phyloP scores from a whole-genome alignment of 345 rosid species.

The Hypericum androsaemum region DNA sequence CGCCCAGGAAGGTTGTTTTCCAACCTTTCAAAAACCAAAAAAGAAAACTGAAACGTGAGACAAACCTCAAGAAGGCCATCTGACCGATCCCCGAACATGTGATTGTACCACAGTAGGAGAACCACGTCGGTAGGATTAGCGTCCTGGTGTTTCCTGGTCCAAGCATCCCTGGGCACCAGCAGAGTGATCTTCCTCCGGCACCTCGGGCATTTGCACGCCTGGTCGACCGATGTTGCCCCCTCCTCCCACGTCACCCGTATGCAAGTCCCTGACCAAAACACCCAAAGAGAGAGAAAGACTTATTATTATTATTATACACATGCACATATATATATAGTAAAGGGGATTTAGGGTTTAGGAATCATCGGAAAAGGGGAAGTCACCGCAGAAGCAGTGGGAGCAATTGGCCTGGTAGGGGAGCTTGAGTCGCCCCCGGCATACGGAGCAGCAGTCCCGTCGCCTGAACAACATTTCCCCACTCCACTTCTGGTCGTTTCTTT shows the following conservation, averaged over 20 bases:
- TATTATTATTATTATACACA: too few species aligned
- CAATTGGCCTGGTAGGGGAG: slow-evolving; percentile 88
- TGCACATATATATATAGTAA: too few species aligned
- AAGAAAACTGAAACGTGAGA: too few species aligned
- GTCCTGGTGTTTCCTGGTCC: slow-evolving; percentile 36
- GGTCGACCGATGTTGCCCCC: slow-evolving; percentile 52
- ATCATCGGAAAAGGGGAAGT: neutral
- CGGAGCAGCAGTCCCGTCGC: slow-evolving; percentile 63
- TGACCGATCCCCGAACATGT: slow-evolving; percentile 46
- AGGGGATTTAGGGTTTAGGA: neutral
- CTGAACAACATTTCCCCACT: slow-evolving; percentile 39
- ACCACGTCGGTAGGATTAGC: slow-evolving; percentile 37
- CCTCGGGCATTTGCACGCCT: slow-evolving; percentile 74
- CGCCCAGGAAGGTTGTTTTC: too few species aligned
- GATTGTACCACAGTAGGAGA: slow-evolving; percentile 60
- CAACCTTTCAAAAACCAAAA: too few species aligned
- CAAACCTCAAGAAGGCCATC: slow-evolving; percentile 56
- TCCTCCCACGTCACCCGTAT: slow-evolving; percentile 83
- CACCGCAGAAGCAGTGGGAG: slow-evolving; percentile 97
- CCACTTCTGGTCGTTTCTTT: too few species aligned
- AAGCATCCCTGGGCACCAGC: slow-evolving; percentile 59
- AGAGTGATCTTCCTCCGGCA: slow-evolving; percentile 82
- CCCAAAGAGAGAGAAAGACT: slow-evolving; percentile 32
- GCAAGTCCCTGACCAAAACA: too few species aligned
- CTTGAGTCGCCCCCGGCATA: slow-evolving; percentile 61